Evolutionary conservation across 2,329 filamentous ascomycete species (phyloP), one percentile per base, ranked within the genome.

Genomic region (Ophiostoma piceae): DNA sequence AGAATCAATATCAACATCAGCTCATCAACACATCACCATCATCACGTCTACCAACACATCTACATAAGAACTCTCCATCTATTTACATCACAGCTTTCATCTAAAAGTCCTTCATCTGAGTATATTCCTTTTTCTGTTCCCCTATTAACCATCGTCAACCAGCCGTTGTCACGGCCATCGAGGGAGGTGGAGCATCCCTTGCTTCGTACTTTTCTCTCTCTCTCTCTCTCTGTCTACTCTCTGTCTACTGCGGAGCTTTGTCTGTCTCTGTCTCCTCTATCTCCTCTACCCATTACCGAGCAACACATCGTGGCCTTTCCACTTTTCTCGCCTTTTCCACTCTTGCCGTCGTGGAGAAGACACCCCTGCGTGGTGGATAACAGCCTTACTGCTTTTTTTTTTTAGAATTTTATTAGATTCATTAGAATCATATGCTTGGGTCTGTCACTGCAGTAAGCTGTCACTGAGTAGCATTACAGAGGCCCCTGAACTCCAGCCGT

Each of bases 301-400:
- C 32, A 65, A 11, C 62, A 65, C 62, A 65, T 65, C 62, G 62
- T 65, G 62, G 35, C 62, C 62, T 39, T 64, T 64, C 57, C 57
- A 60, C 57, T n/a, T 35, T 64, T 35, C 57, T 35, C 12, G 26
- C 29, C 29, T 64, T 65, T 39, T 39, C 62, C 32, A 39, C 35
- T 39, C 62, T 19, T 64, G 29, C 60, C 60, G 60, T 57, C 60
- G 32, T 64, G 60, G 60, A 64, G 60, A 64, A 64, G 60, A 64
- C 60, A 65, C 32, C 62, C 62, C 60, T 37, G 29, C 19, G 62
- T 19, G 19, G 19, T 39, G 32, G 62, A 65, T 65, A 35, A 41
- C 62, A 65, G 62, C 62, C 62, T 65, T 65, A 65, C 35, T 65
- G 9, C 62, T 39, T 32, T 11, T 39, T 32, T 11, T 39, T n/a